Percentiles rank a stretch among this genome's conserved stretches.
These are phyloP conservation scores for Suillus subaureus DNA, from an alignment of 768 basidiomycete species.

Conservation along the genomic window DNA sequence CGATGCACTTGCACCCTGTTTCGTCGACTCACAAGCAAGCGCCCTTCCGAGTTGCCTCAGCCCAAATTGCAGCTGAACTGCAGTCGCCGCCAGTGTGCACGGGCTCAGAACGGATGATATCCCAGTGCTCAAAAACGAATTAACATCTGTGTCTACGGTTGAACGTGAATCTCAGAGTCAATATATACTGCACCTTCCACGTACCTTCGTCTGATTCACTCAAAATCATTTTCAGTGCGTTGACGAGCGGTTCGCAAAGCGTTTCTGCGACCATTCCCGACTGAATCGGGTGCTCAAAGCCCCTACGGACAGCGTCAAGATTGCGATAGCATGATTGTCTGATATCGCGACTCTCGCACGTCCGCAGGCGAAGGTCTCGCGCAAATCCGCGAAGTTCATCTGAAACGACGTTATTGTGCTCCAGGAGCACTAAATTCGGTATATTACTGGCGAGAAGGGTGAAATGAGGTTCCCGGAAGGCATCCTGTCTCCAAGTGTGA, in stretches of 20 bases:
- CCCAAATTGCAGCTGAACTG: slow-evolving; percentile 76
- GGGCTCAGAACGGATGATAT: slow-evolving; percentile 73
- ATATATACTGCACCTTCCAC: slow-evolving; percentile 14
- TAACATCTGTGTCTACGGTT: slow-evolving; percentile 42
- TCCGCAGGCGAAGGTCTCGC: slow-evolving; percentile 52
- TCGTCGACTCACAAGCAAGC: slow-evolving; percentile 54
- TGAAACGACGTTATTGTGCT: slow-evolving; percentile 58
- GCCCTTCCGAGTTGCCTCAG: slow-evolving; percentile 74
- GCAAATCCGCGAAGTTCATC: slow-evolving; percentile 51
- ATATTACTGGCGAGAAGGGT: slow-evolving; percentile 60
- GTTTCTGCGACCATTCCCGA: slow-evolving; percentile 49
- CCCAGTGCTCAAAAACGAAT: slow-evolving; percentile 56
- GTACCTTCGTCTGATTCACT: slow-evolving; percentile 63
- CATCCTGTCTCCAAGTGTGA: slow-evolving; percentile 66
- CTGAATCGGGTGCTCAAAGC: slow-evolving; percentile 66
- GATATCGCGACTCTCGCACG: slow-evolving; percentile 70
- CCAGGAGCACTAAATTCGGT: slow-evolving; percentile 71
- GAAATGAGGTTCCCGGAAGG: slow-evolving; percentile 70
- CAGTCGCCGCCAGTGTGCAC: slow-evolving; percentile 82
- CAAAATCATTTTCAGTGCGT: slow-evolving; percentile 66
- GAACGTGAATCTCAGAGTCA: slow-evolving; percentile 11
- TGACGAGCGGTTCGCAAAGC: slow-evolving; percentile 63
- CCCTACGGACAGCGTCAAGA: slow-evolving; percentile 66
- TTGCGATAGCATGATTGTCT: slow-evolving; percentile 77
- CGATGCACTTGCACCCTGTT: slow-evolving; percentile 56